Conservation (phyloP, 139 green algal species). For the Closterium sp. region DNA sequence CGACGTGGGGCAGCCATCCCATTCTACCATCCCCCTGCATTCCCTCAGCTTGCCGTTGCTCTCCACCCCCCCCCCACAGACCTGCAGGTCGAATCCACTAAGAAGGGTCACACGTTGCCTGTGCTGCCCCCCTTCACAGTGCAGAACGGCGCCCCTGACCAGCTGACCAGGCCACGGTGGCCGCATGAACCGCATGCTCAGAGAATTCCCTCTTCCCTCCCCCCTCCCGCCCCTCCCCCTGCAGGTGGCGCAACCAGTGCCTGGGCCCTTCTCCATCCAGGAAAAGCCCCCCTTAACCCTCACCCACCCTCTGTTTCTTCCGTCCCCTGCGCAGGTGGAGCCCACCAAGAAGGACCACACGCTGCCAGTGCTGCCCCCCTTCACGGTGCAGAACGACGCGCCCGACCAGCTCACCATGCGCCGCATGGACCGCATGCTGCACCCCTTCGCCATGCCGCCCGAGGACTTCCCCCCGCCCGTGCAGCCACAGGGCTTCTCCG, state of each 20-base stretch:
- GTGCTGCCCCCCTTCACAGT: background rate
- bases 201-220: background rate
- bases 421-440: conserved; percentile 33
- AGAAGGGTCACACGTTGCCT: background rate
- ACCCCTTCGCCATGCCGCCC: conserved; percentile 43
- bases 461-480: conserved; percentile 43
- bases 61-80: background rate
- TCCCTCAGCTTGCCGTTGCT: background rate
- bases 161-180: background rate
- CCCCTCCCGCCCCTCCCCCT: background rate
- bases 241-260: too few species aligned
- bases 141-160: background rate
- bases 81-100: background rate
- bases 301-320: background rate
- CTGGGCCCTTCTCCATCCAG: too few species aligned
- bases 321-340: conserved; percentile 13
- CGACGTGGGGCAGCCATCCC: too few species aligned
- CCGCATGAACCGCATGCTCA: background rate
- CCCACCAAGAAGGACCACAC: conserved; percentile 28
- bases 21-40: too few species aligned
- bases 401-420: conserved; percentile 2
- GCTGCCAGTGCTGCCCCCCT: conserved; percentile 8
- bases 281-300: too few species aligned
- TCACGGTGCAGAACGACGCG: conserved; percentile 17
- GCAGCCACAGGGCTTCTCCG: conserved; percentile 27